Conservation (phyloP, 441 rosid species). For the Gossypium gossypioides region DNA sequence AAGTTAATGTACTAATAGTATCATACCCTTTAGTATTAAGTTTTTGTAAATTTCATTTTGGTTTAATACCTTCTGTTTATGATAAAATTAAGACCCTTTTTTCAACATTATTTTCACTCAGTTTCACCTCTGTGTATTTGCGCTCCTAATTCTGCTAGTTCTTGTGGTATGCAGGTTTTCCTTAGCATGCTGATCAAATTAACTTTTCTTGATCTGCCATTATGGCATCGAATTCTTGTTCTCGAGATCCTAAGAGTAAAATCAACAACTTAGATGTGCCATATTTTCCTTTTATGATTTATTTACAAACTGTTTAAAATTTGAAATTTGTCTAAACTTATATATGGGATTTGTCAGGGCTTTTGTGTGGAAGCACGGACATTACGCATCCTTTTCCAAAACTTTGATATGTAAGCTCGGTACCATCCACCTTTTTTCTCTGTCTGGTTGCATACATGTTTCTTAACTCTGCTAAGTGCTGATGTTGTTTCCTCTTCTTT, state of each 20-base stretch:
- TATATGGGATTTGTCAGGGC: conserved; percentile 50
- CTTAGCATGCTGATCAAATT: conserved; percentile 92
- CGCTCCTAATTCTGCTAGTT: neutral
- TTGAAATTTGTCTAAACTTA: conserved; percentile 15
- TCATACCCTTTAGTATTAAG: neutral
- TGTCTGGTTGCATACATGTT: conserved; percentile 8
- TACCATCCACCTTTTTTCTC: conserved; percentile 17
- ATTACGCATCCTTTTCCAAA: conserved; percentile 72
- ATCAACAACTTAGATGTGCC: conserved; percentile 7
- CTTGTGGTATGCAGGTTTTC: conserved; percentile 61
- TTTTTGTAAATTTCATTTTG: neutral
- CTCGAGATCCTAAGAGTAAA: conserved; percentile 97
- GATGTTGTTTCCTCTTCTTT: neutral
- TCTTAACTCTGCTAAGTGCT: neutral
- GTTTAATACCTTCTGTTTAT: neutral
- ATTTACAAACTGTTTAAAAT: conserved; percentile 1
- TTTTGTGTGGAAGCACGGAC: conserved; percentile 96
- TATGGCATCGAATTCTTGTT: conserved; percentile 99
- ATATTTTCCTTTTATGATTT: conserved; percentile 17
- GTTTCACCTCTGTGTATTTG: neutral
- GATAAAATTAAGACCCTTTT: neutral
- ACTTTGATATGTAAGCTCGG: conserved; percentile 82
- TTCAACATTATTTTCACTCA: neutral
- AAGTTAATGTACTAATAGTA: neutral
- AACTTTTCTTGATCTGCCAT: conserved; percentile 83